Conservation (phyloP, 805 yeast species). For the Cyberlindnera veronae region DNA sequence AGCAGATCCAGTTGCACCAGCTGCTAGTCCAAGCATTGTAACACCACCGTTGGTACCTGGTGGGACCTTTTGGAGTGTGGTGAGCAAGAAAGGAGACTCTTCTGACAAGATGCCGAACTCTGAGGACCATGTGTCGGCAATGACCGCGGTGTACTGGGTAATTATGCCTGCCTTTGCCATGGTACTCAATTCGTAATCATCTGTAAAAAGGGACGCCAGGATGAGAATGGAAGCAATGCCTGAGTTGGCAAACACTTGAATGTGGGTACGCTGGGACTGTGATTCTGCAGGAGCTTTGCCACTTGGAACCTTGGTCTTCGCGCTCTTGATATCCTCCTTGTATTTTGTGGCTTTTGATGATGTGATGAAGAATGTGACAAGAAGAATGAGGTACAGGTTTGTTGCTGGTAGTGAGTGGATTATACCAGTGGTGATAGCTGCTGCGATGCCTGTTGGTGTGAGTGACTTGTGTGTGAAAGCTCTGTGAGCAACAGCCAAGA, state of each 20-base stretch:
- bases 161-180: conserved; percentile 27
- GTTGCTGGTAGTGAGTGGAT: conserved; percentile 37
- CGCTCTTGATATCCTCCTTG: conserved; percentile 34
- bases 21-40: conserved; percentile 33
- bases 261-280: conserved; percentile 33
- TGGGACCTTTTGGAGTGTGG: conserved; percentile 39
- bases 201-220: conserved; percentile 20
- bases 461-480: conserved; percentile 34
- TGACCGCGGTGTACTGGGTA: conserved; percentile 41
- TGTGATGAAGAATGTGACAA: conserved; percentile 36
- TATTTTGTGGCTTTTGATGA: conserved; percentile 38
- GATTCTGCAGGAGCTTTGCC: conserved; percentile 19
- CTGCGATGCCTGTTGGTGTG: conserved; percentile 34
- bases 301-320: conserved; percentile 28
- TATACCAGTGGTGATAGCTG: conserved; percentile 37
- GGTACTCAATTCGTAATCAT: conserved; percentile 4
- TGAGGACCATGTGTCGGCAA: conserved; percentile 46
- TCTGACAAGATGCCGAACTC: conserved; percentile 42
- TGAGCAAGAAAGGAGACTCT: conserved; percentile 36
- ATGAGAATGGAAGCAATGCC: conserved; percentile 35
- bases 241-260: conserved; percentile 42
- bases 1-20: conserved; percentile 36
- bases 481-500: conserved; percentile 22
- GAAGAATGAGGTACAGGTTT: conserved; percentile 31
- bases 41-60: conserved; percentile 48